Evolutionary conservation across 2,329 filamentous ascomycete genomes (phyloP).

Genomic region (Stachybotrys elegans): DNA sequence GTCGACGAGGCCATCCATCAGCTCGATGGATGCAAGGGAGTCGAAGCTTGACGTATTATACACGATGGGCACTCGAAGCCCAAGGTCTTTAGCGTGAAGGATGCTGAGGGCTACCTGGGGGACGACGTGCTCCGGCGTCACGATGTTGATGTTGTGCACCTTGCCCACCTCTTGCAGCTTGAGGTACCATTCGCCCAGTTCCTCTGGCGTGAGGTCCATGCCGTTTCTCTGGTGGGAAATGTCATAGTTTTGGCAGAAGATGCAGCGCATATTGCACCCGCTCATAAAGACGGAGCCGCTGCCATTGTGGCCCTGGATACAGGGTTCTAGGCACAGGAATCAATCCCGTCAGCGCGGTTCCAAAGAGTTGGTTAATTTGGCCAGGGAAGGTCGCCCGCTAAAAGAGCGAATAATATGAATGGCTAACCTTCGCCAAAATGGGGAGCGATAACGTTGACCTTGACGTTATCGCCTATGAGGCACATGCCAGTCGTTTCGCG

Average conservation of each 20-base stretch:
- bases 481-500: constrained; percentile 74
- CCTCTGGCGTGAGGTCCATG: constrained; percentile 71
- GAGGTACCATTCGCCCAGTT: constrained; percentile 76
- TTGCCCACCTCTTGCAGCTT: constrained; percentile 75
- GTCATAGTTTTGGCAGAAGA: constrained; percentile 78
- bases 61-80: constrained; percentile 67
- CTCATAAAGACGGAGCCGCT: constrained; percentile 79
- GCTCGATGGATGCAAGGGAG: constrained; percentile 62
- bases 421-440: constrained; percentile 78
- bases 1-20: constrained; percentile 76
- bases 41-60: constrained; percentile 86
- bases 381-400: too few species aligned
- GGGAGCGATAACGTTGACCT: constrained; percentile 79
- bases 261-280: constrained; percentile 68
- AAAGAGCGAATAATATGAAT: too few species aligned
- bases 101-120: constrained; percentile 77
- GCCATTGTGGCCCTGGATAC: constrained; percentile 76
- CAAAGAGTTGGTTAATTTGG: too few species aligned
- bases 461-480: constrained; percentile 69
- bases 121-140: constrained; percentile 83
- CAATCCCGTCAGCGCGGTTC: too few species aligned
- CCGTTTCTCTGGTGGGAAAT: constrained; percentile 80
- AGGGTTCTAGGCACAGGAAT: constrained; percentile 54
- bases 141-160: constrained; percentile 86
- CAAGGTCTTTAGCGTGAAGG: constrained; percentile 64